Evolutionary conservation across 371 early-diverging fungal species (phyloP), one percentile per base, ranked within the genome.

Genomic region (Vairimorpha ceranae): DNA sequence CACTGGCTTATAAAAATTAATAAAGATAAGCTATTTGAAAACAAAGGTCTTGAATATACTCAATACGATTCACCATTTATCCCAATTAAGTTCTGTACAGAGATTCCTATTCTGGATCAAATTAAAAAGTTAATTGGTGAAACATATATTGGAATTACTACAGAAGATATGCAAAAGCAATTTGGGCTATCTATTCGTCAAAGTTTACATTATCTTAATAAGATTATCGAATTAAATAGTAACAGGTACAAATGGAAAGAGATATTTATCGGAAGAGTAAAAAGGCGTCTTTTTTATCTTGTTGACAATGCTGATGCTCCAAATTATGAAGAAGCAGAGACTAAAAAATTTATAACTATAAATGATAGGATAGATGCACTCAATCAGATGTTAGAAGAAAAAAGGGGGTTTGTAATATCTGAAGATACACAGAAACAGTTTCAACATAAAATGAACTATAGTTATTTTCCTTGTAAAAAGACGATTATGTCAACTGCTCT

Each of bases 401-500:
- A 72, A 32, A 43, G 43, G 10, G 23, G 56, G 23, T 72, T 81
- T 45, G 38, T 65, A 6, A 30, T 81, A 7, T 67, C 59, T 45
- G 72, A 61, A 30, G 33, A 65, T n/a, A 70, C 54, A 17, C n/a
- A 54, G 7, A 35, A 59, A 23, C 66, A 80, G 54, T 56, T 81
- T 10, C n/a, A 56, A 54, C 19, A 38, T 45, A 35, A 66, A 0
- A 38, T 69, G 23, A 75, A 75, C 12, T 52, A 15, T 21, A 71
- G 46, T 19, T 76, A 70, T 45, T 27, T 19, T 21, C 63, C 80
- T 19, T 75, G 75, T 56, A 66, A 78, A 65, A 66, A 72, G 67
- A 81, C 75, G 17, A 36, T 81, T 25, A 70, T 81, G 23, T 75
- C 45, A 8, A 30, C 78, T 25, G 81, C 81, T 4, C 27, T 46